Evolutionary conservation across 2,329 filamentous ascomycete genomes (phyloP).

Genomic region (Penicillium sp.): DNA sequence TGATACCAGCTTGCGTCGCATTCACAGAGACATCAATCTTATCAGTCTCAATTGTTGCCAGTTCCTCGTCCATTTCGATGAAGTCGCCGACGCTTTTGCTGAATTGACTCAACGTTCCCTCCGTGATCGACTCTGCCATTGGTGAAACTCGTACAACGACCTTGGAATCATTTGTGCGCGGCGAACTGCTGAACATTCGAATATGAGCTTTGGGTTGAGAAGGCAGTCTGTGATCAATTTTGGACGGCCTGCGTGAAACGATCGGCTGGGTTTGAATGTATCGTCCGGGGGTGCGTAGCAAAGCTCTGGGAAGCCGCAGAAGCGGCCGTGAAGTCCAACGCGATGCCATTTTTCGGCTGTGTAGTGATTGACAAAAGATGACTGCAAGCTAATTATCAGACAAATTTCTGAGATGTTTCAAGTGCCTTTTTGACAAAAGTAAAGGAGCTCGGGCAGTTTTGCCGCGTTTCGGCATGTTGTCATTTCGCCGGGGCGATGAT

Average conservation of each 20-base stretch:
- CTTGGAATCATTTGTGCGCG: background rate
- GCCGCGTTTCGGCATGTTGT: background rate
- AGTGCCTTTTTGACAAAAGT: background rate
- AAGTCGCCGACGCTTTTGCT: slow-evolving; percentile 85
- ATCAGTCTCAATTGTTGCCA: slow-evolving; percentile 95
- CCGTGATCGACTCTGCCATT: slow-evolving; percentile 77
- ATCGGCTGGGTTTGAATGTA: background rate
- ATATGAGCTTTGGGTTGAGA: background rate
- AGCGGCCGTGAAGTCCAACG: background rate
- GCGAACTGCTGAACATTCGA: background rate
- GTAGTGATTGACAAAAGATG: background rate
- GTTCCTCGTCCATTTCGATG: slow-evolving; percentile 89
- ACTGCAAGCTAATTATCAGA: background rate
- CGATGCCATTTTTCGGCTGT: background rate
- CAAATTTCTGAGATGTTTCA: background rate
- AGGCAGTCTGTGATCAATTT: background rate
- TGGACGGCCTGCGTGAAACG: background rate
- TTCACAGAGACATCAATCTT: slow-evolving; percentile 97
- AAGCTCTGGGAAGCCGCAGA: background rate
- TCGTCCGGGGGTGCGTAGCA: background rate
- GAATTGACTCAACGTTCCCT: slow-evolving; percentile 91
- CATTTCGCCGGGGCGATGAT: background rate
- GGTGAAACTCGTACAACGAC: background rate
- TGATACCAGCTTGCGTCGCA: slow-evolving; percentile 81
- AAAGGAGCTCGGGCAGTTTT: background rate